Evolutionary conservation across 371 early-diverging fungal genomes (phyloP), one percentile per base, ranked within the genome.

Genomic region (Polyrhizophydium stewartii): DNA sequence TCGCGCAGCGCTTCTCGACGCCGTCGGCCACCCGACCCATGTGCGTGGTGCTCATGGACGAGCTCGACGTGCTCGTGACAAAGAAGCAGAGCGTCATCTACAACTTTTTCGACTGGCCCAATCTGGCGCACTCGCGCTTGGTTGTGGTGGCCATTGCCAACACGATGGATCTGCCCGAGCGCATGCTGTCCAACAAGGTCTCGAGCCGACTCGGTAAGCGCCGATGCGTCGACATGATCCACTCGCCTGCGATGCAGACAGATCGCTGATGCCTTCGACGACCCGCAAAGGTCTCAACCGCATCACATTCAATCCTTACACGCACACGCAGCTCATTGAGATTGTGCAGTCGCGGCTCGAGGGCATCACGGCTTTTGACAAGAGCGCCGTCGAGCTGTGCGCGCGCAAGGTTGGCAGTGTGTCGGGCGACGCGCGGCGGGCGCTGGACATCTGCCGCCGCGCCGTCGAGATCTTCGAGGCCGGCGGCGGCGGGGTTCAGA

Each of bases 81-180:
- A 89, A 91, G 58, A 92, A 89, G 43, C 98, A 98, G 66, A 82
- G 84, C 0, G 89, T 98, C 62, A 88, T 99, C 82, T 99, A 99
- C 81, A 97, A 98, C 69, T 91, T 99, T 66, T 93, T 98, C 64
- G 96, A 99, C 59, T 94, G 99, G 93, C 96, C 99, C 1, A 92
- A 89, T 59, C 78, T 87, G 49, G 81, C 85, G 1, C 74, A 88
- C 55, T 91, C 95, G 3, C 77, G 87, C 51, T 72, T 99, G 19
- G 86, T 97, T 59, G 89, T 99, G 0, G 82, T 99, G 24, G 94
- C 97, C 0, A 90, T 99, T 50, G 99, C 99, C 30, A 99, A 99
- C 68, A 99, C 99, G 0, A 97, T 99, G 92, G 97, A 98, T 71
- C 76, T 99, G 30, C 99, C 98, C 0, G 99, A 98, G 67, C 85